A percentile compares a stretch with the other conserved stretches of the same genome.
Conservation (phyloP, 2,329 filamentous ascomycete species). For the Pseudomassariella vexata region DNA sequence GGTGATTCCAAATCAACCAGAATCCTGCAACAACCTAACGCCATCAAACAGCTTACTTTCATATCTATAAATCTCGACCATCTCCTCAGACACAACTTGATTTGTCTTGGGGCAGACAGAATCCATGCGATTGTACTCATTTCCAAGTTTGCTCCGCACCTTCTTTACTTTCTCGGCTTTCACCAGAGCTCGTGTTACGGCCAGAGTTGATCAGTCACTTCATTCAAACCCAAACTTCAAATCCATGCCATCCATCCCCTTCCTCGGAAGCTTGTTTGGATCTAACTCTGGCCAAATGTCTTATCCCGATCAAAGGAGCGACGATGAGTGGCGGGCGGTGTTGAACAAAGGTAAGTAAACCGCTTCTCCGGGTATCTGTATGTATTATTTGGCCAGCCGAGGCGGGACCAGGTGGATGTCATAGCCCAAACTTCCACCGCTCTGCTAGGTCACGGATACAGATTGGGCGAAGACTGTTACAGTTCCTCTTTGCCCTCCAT, state of each 20-base stretch:
- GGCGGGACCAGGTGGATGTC: too few species aligned
- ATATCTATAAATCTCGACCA: too few species aligned
- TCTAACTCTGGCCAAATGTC: constrained; percentile 57
- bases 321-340: constrained; percentile 85
- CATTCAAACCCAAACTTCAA: constrained; percentile 19
- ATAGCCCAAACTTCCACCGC: too few species aligned
- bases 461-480: too few species aligned
- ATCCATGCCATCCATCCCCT: constrained; percentile 74
- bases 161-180: constrained; percentile 42
- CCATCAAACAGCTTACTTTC: too few species aligned
- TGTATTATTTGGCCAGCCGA: too few species aligned
- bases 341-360: constrained; percentile 49
- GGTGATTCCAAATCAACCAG: too few species aligned
- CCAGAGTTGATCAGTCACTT: constrained; percentile 16
- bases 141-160: constrained; percentile 39
- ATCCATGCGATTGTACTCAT: constrained; percentile 45
- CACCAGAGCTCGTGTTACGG: constrained; percentile 28
- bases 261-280: constrained; percentile 71
- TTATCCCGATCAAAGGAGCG: constrained; percentile 73
- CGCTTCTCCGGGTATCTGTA: neutral
- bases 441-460: too few species aligned
- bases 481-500: too few species aligned
- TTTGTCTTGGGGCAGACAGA: too few species aligned
- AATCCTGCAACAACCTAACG: too few species aligned
- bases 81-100: too few species aligned